Conservation (phyloP, 306 rosid species). For the Quercus parvula region DNA sequence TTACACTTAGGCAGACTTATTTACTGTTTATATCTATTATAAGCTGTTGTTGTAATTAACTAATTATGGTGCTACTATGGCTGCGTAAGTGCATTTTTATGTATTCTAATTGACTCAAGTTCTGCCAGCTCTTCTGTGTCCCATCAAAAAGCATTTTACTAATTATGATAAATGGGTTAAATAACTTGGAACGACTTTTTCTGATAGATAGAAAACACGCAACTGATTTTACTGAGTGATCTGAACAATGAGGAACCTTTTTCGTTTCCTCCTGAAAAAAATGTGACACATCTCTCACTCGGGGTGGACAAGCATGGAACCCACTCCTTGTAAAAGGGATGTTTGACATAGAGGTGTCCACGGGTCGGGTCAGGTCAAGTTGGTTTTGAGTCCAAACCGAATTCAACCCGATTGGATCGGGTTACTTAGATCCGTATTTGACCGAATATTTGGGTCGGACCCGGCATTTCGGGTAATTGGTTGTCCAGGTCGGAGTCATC, state of each 20-base stretch:
- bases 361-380: too few relatives aligned
- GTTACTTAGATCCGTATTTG: too few relatives aligned
- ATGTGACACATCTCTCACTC: too few relatives aligned
- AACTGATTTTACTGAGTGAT: background rate
- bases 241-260: background rate
- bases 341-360: too few relatives aligned
- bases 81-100: slow-evolving; percentile 25
- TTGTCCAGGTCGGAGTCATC: too few relatives aligned
- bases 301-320: too few relatives aligned
- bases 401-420: too few relatives aligned
- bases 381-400: too few relatives aligned
- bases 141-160: background rate
- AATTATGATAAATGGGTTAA: background rate
- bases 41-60: slow-evolving; percentile 4
- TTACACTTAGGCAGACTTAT: background rate
- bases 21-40: background rate
- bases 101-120: background rate
- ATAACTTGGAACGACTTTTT: background rate
- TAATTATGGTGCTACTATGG: slow-evolving; percentile 7
- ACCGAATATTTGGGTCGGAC: too few relatives aligned
- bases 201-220: background rate
- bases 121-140: background rate
- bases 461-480: too few relatives aligned
- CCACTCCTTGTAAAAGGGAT: too few relatives aligned
- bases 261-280: background rate